These are phyloP conservation scores for Ceratocystis alfenasii DNA, from an alignment of 2,329 filamentous ascomycete genomes.

Conservation along the genomic window DNA sequence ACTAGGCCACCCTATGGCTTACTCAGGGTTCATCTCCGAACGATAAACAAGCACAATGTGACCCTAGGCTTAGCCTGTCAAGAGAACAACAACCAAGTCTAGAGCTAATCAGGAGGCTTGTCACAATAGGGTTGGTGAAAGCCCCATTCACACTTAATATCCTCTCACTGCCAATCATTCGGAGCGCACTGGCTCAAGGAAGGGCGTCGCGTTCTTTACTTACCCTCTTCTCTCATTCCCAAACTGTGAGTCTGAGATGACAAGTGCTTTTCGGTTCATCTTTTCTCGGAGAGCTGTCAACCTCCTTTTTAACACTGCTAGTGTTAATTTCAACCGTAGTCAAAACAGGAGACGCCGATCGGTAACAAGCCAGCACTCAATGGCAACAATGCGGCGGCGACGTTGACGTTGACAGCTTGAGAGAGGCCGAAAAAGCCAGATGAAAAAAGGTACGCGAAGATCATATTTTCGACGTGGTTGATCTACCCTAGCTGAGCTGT, in stretches of 20 bases:
- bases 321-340: not conserved
- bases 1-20: not conserved
- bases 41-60: not conserved
- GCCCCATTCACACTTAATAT: not conserved
- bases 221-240: not conserved
- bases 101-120: too few species aligned
- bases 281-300: not conserved
- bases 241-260: too few species aligned
- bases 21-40: not conserved
- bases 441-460: not conserved
- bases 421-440: not conserved
- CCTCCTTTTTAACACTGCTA: not conserved
- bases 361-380: too few species aligned
- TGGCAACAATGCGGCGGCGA: not conserved
- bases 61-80: not conserved
- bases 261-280: too few species aligned
- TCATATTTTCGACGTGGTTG: not conserved
- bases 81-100: not conserved
- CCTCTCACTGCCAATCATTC: not conserved
- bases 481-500: not conserved
- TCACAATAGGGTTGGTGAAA: not conserved
- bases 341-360: not conserved
- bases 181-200: not conserved
- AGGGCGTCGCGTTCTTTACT: not conserved
- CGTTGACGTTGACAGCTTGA: not conserved